These are phyloP conservation scores for Elongisporangium undulatum DNA, from an alignment of 352 stramenopile genomes.

Conservation along the genomic window DNA sequence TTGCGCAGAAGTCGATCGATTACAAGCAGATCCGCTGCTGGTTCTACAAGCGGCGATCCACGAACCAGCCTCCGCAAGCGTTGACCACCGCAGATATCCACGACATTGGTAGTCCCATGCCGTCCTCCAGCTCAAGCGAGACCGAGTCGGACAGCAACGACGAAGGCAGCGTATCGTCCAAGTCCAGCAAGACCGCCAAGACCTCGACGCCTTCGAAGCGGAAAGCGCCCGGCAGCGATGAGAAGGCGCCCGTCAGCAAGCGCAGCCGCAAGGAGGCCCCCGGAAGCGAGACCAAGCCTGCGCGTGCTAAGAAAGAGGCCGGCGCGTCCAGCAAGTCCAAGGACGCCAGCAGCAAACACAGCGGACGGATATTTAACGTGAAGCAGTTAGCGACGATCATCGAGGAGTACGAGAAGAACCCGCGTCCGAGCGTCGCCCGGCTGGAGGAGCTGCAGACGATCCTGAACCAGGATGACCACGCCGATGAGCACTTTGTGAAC, in stretches of 20 bases:
- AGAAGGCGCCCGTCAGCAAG: not conserved
- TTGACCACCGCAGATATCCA: constrained; percentile 51
- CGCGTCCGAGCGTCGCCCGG: constrained; percentile 48
- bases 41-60: constrained; percentile 85
- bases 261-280: not conserved
- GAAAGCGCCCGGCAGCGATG: not conserved
- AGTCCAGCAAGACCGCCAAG: constrained; percentile 17
- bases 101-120: constrained; percentile 25
- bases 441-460: constrained; percentile 69
- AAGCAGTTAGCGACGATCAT: constrained; percentile 84
- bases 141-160: constrained; percentile 68
- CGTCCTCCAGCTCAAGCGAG: constrained; percentile 58
- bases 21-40: constrained; percentile 87
- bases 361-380: constrained; percentile 78
- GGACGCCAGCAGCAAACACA: constrained; percentile 17
- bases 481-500: constrained; percentile 44
- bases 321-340: not conserved
- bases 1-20: constrained; percentile 61
- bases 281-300: not conserved
- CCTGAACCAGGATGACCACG: constrained; percentile 70
- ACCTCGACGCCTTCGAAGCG: constrained; percentile 10
- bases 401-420: constrained; percentile 84
- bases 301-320: constrained; percentile 10
- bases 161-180: constrained; percentile 22
- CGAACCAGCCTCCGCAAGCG: constrained; percentile 70